Evolutionary conservation across 805 yeast genomes (phyloP).

Genomic region (Wickerhamomyces chambardii): DNA sequence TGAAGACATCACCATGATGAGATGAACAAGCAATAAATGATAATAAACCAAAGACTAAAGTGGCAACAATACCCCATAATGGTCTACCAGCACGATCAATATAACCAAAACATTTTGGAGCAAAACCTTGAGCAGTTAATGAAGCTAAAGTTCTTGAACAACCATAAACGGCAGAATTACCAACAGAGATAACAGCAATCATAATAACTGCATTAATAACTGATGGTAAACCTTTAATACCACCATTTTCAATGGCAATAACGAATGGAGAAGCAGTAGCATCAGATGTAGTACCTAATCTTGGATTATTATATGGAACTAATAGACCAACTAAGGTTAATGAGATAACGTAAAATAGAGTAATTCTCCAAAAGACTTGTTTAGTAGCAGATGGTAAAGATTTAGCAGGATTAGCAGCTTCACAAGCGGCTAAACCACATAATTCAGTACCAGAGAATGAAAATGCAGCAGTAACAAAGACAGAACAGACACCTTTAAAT

Average conservation of each 20-base stretch:
- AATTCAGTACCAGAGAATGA: constrained; percentile 47
- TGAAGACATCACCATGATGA: constrained; percentile 48
- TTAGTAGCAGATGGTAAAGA: constrained; percentile 68
- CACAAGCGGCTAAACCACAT: constrained; percentile 43
- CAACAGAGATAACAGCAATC: constrained; percentile 45
- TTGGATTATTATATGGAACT: constrained; percentile 42
- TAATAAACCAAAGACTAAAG: constrained; percentile 41
- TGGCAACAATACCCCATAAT: constrained; percentile 32
- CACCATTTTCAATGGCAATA: constrained; percentile 54
- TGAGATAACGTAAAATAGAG: constrained; percentile 48
- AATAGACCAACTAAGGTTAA: constrained; percentile 51
- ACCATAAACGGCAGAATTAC: constrained; percentile 44
- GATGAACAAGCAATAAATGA: constrained; percentile 57
- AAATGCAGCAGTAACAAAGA: constrained; percentile 46
- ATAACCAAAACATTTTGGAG: constrained; percentile 37
- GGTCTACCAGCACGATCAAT: constrained; percentile 50
- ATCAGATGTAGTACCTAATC: constrained; percentile 42
- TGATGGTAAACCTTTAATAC: constrained; percentile 49
- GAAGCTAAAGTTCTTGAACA: constrained; percentile 46
- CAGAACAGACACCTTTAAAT: constrained; percentile 44
- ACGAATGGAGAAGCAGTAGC: constrained; percentile 64
- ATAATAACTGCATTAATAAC: constrained; percentile 54
- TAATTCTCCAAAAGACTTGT: constrained; percentile 65
- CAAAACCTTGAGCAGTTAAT: constrained; percentile 40
- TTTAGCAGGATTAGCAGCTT: constrained; percentile 38